These are phyloP conservation scores for Pseudopithomyces maydicus DNA, from an alignment of 2,329 filamentous ascomycete genomes.

Conservation along the genomic window DNA sequence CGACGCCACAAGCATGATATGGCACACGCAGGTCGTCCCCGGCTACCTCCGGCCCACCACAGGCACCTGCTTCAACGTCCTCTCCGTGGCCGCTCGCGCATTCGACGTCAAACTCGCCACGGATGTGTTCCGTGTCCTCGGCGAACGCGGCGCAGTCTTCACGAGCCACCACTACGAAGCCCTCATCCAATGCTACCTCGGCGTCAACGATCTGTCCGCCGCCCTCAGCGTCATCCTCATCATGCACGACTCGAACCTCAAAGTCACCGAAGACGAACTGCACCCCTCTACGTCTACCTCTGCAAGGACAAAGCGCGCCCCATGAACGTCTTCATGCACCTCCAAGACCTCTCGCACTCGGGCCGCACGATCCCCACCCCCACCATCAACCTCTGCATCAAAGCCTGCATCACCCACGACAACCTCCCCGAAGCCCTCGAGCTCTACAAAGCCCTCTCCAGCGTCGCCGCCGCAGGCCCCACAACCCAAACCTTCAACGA, in stretches of 20 bases:
- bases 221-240: conserved; percentile 74
- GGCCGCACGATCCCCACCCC: conserved; percentile 58
- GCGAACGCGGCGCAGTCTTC: conserved; percentile 62
- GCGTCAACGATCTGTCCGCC: conserved; percentile 63
- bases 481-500: conserved; percentile 65
- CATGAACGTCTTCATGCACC: conserved; percentile 58
- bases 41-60: conserved; percentile 67
- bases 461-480: conserved; percentile 52
- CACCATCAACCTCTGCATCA: conserved; percentile 58
- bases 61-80: conserved; percentile 68
- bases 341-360: conserved; percentile 60
- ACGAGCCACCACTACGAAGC: conserved; percentile 77
- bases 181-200: conserved; percentile 72
- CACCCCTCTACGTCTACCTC: conserved; percentile 66
- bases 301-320: conserved; percentile 54
- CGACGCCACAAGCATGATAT: conserved; percentile 70
- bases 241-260: conserved; percentile 69
- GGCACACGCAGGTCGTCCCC: conserved; percentile 68
- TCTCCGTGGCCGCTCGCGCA: conserved; percentile 72
- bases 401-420: conserved; percentile 53
- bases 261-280: conserved; percentile 64
- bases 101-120: conserved; percentile 72
- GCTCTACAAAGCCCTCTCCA: conserved; percentile 66
- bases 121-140: conserved; percentile 70
- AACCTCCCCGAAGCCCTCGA: conserved; percentile 59